Percentiles rank a stretch among this genome's conserved stretches.
phyloP scores from a whole-genome alignment of 768 basidiomycete species.

The Ramaria rubella region DNA sequence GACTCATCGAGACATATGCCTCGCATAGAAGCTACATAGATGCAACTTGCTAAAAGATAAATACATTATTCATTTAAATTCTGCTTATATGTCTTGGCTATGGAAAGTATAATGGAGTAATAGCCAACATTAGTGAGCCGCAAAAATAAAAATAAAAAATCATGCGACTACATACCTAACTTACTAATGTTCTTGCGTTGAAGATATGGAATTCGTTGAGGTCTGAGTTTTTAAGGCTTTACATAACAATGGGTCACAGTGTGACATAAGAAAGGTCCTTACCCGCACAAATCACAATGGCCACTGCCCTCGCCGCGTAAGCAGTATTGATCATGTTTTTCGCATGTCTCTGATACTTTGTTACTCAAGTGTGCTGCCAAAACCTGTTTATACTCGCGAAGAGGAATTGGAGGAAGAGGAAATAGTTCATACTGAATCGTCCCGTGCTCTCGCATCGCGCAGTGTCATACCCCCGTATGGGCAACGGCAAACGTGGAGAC shows the following conservation, averaged over 20 bases:
- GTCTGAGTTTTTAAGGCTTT: too few relatives aligned
- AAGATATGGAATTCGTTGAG: too few relatives aligned
- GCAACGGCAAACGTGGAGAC: slow-evolving; percentile 80
- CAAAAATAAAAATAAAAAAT: too few relatives aligned
- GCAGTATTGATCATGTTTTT: not conserved
- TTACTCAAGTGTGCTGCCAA: slow-evolving; percentile 47
- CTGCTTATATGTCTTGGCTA: too few relatives aligned
- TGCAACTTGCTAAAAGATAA: too few relatives aligned
- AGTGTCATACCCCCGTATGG: slow-evolving; percentile 75
- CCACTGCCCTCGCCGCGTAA: slow-evolving; percentile 17
- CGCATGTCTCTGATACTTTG: not conserved
- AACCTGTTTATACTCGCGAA: slow-evolving; percentile 48
- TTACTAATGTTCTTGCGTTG: too few relatives aligned
- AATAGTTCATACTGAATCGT: slow-evolving; percentile 24
- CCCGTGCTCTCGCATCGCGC: slow-evolving; percentile 29
- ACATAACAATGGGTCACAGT: too few relatives aligned
- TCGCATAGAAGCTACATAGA: too few relatives aligned
- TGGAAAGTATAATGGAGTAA: too few relatives aligned
- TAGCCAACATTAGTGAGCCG: too few relatives aligned
- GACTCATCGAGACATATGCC: not conserved
- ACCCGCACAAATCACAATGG: slow-evolving; percentile 2
- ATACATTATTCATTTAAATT: too few relatives aligned
- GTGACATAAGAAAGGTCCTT: not conserved
- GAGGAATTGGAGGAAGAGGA: slow-evolving; percentile 59
- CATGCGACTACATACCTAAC: too few relatives aligned